Evolutionary conservation across 257 asterid genomes (phyloP).

Genomic region (Solanum arcanum): DNA sequence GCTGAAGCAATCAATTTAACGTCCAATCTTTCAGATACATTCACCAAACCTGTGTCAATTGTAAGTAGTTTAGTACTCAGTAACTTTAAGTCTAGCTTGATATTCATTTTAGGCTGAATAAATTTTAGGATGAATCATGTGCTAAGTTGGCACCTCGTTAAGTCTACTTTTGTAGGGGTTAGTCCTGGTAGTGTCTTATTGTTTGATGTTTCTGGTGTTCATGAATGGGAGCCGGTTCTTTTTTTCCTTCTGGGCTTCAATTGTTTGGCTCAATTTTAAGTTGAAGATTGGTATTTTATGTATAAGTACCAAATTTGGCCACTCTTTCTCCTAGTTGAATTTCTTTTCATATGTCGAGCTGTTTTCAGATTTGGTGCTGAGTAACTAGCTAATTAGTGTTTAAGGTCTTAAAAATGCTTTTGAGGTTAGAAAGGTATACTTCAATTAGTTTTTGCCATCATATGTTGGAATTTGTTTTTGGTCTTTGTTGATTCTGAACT

Average conservation of each 20-base stretch:
- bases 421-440: not conserved
- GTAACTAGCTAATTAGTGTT: not conserved
- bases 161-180: not conserved
- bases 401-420: not conserved
- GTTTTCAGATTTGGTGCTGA: not conserved
- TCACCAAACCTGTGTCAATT: slow-evolving; percentile 55
- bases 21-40: slow-evolving; percentile 73
- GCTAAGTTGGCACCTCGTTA: not conserved
- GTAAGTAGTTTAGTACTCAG: slow-evolving; percentile 38
- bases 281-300: not conserved
- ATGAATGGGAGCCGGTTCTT: not conserved
- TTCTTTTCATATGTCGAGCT: not conserved
- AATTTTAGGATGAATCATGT: not conserved
- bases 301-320: not conserved
- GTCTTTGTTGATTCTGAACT: slow-evolving; percentile 1
- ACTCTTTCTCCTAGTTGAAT: not conserved
- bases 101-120: not conserved
- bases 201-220: not conserved
- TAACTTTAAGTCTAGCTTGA: not conserved
- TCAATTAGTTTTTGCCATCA: not conserved
- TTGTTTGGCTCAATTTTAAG: not conserved
- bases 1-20: slow-evolving; percentile 50
- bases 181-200: not conserved
- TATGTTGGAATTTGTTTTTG: not conserved
- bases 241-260: not conserved